phyloP scores from a whole-genome alignment of 2,329 filamentous ascomycete species.

The Trichophyton simii region DNA sequence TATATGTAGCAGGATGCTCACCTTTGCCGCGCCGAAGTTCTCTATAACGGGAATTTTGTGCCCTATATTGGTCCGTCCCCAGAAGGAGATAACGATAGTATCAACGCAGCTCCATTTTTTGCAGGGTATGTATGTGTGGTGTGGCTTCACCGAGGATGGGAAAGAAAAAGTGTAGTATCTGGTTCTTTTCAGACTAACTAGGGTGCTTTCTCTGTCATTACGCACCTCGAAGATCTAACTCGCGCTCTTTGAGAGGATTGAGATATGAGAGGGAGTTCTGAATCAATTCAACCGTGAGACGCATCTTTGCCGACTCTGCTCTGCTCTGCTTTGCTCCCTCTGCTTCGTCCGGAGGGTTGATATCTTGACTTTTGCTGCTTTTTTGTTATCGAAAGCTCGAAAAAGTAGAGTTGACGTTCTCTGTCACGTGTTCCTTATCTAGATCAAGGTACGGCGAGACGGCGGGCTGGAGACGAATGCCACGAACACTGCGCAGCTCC shows the following conservation, averaged over 20 bases:
- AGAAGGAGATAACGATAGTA: slow-evolving; percentile 47
- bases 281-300: slow-evolving; percentile 91
- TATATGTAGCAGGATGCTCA: slow-evolving; percentile 39
- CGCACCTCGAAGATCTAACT: slow-evolving; percentile 99
- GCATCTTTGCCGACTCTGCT: slow-evolving; percentile 45
- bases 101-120: slow-evolving; percentile 62
- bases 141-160: background rate
- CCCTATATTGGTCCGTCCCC: slow-evolving; percentile 51
- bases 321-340: background rate
- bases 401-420: background rate
- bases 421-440: background rate
- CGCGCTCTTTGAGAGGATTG: slow-evolving; percentile 96
- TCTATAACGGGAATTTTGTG: slow-evolving; percentile 96
- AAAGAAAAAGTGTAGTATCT: slow-evolving; percentile 72
- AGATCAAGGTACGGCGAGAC: background rate
- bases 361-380: background rate
- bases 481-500: no score
- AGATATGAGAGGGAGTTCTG: slow-evolving; percentile 91
- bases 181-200: slow-evolving; percentile 59
- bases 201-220: slow-evolving; percentile 19
- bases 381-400: background rate
- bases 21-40: slow-evolving; percentile 88
- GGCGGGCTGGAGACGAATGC: no score
- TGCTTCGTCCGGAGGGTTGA: background rate
- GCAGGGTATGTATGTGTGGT: slow-evolving; percentile 16